Evolutionary conservation across 176 grass and related monocot species (phyloP).

Genomic region (Puccinellia tenuiflora): DNA sequence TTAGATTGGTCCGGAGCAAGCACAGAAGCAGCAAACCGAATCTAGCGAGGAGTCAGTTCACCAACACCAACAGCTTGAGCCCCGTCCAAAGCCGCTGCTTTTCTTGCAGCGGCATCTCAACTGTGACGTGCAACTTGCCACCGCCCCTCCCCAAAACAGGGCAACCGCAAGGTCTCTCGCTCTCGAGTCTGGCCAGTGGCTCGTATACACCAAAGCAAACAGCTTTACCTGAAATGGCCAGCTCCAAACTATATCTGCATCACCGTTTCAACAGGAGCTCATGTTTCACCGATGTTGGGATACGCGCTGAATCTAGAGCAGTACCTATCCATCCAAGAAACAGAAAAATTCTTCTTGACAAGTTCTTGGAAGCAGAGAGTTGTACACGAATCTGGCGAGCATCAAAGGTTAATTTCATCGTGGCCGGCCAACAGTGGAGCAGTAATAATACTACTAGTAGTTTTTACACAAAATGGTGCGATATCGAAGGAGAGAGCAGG

Average conservation of each 20-base stretch:
- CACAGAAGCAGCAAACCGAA: neutral
- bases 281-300: neutral
- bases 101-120: neutral
- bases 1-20: neutral
- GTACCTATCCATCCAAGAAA: neutral
- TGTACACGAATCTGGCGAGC: too few species aligned
- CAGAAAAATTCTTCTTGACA: neutral
- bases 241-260: neutral
- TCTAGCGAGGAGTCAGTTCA: neutral
- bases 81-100: too few species aligned
- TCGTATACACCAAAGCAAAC: neutral
- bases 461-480: conserved; percentile 33
- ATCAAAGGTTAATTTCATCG: neutral
- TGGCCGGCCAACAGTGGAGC: neutral
- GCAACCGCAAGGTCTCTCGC: neutral
- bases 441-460: neutral
- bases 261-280: neutral
- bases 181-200: neutral
- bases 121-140: conserved; percentile 9
- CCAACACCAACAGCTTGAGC: neutral
- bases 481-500: neutral
- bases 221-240: neutral
- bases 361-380: too few species aligned
- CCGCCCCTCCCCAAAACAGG: neutral
- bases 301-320: neutral